Evolutionary conservation across 2,329 filamentous ascomycete genomes (phyloP).

Genomic region (Raffaelea albimanens): DNA sequence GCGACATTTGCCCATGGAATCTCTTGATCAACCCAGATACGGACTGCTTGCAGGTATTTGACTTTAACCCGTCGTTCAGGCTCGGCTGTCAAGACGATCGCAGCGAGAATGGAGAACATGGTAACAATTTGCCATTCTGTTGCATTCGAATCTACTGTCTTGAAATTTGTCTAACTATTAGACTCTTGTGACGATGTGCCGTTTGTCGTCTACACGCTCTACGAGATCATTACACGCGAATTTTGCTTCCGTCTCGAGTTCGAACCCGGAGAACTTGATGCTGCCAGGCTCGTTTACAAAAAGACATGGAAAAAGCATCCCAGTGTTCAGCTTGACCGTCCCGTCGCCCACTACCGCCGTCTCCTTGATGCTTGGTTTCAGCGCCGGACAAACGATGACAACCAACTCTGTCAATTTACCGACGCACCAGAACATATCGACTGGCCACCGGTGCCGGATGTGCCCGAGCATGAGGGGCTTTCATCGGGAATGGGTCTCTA

Average conservation of each 20-base stretch:
- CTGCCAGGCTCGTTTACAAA: background rate
- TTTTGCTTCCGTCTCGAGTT: slow-evolving; percentile 2
- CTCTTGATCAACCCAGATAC: slow-evolving; percentile 24
- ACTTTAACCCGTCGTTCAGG: slow-evolving; percentile 21
- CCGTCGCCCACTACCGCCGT: too few species aligned
- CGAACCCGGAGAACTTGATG: slow-evolving; percentile 4
- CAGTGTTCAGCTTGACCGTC: too few species aligned
- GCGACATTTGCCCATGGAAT: slow-evolving; percentile 28
- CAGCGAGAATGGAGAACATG: background rate
- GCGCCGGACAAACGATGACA: too few species aligned
- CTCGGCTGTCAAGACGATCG: slow-evolving; percentile 11
- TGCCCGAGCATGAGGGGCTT: too few species aligned
- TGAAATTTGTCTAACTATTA: too few species aligned
- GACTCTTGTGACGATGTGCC: slow-evolving; percentile 8
- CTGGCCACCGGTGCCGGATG: too few species aligned
- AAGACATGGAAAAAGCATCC: slow-evolving; percentile 2
- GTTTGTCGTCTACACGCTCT: slow-evolving; percentile 11
- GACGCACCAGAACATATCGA: too few species aligned
- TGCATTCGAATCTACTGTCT: too few species aligned
- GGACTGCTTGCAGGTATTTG: slow-evolving; percentile 24
- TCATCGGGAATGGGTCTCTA: too few species aligned
- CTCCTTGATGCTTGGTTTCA: too few species aligned
- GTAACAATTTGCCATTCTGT: too few species aligned
- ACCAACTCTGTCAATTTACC: too few species aligned
- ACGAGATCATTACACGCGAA: slow-evolving; percentile 12